Conservation (phyloP, 768 basidiomycete genomes). For the Termitomyces sp. region DNA sequence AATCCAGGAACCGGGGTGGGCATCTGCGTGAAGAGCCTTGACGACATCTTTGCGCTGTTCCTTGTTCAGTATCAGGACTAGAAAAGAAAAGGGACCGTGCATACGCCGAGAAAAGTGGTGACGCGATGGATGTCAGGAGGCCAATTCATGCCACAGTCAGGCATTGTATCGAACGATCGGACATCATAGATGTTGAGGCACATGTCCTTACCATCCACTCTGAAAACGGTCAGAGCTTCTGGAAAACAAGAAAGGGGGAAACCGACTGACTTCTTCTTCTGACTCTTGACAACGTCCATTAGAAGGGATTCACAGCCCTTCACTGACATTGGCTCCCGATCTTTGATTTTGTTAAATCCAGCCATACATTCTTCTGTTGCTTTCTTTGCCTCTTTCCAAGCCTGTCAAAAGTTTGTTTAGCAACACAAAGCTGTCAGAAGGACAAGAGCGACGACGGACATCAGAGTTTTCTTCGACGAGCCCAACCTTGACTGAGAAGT, state of each 20-base stretch:
- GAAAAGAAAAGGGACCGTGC: slow-evolving; percentile 22
- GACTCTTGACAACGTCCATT: slow-evolving; percentile 33
- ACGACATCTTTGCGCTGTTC: slow-evolving; percentile 76
- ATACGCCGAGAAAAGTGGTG: slow-evolving; percentile 73
- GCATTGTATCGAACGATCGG: slow-evolving; percentile 76
- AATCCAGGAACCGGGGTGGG: slow-evolving; percentile 75
- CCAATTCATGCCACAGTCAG: slow-evolving; percentile 98
- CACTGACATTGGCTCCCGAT: slow-evolving; percentile 48
- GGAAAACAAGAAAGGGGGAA: background rate
- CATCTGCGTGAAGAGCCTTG: slow-evolving; percentile 72
- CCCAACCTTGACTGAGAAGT: slow-evolving; percentile 77
- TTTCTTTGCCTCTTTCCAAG: slow-evolving; percentile 54
- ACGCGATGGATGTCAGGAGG: slow-evolving; percentile 79
- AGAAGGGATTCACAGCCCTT: slow-evolving; percentile 57
- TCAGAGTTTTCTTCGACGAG: slow-evolving; percentile 68
- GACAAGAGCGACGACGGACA: slow-evolving; percentile 35
- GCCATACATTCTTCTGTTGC: slow-evolving; percentile 55
- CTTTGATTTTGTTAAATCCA: slow-evolving; percentile 36
- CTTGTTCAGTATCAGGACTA: slow-evolving; percentile 3
- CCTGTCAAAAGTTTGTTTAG: slow-evolving; percentile 29
- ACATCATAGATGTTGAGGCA: slow-evolving; percentile 97
- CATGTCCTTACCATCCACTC: slow-evolving; percentile 60
- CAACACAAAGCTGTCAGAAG: background rate
- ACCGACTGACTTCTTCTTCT: slow-evolving; percentile 29
- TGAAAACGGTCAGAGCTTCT: slow-evolving; percentile 20